Percentiles rank a stretch among this genome's conserved stretches.
phyloP scores from a whole-genome alignment of 208 protist species.

The Leishmania martiniquensis region DNA sequence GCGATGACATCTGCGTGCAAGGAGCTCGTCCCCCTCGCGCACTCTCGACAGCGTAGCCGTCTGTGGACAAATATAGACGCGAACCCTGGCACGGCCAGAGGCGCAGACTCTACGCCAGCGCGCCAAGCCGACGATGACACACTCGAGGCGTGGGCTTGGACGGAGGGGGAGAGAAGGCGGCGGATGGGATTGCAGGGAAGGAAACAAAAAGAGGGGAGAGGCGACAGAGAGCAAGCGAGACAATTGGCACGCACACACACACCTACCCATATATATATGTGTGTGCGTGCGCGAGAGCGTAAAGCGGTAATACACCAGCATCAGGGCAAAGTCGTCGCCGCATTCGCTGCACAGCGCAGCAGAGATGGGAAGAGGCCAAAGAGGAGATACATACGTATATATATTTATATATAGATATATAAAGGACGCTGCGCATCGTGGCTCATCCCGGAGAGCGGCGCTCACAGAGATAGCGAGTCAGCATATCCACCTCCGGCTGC shows the following conservation, averaged over 20 bases:
- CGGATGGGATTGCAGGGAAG: no score
- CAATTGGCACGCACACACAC: no score
- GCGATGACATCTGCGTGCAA: not conserved
- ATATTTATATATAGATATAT: no score
- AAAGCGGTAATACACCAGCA: not conserved
- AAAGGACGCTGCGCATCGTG: not conserved
- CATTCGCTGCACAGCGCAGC: not conserved
- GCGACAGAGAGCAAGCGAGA: not conserved
- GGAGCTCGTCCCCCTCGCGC: not conserved
- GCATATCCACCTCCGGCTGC: slow-evolving; percentile 1
- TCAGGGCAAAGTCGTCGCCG: not conserved
- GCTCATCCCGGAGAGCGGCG: slow-evolving; percentile 1
- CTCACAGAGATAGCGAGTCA: slow-evolving; percentile 5
- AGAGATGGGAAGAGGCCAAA: not conserved
- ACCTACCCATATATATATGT: no score
- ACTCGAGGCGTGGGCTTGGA: not conserved
- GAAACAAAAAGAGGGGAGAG: not conserved
- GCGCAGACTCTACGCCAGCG: not conserved
- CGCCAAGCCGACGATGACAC: not conserved
- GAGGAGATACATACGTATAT: no score
- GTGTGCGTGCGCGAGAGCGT: not conserved
- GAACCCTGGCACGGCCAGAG: not conserved
- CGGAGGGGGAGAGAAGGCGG: not conserved
- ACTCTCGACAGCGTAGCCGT: not conserved
- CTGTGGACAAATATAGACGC: not conserved